Conservation (phyloP, 2,329 filamentous ascomycete species). For the Colletotrichum gloeosporioides region DNA sequence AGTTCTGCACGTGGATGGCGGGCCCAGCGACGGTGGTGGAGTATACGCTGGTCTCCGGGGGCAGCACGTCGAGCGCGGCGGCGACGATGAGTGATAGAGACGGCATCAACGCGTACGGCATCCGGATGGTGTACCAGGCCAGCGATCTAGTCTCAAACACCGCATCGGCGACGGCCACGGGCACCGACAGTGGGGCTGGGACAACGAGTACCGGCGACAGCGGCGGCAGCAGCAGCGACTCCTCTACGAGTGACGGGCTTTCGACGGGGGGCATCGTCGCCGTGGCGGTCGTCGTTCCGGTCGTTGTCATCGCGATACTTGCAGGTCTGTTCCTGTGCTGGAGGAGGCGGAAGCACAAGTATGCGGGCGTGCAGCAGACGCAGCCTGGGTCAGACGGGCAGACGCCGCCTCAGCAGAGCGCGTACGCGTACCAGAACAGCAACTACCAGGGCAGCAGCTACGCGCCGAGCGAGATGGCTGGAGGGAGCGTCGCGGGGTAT, state of each 20-base stretch:
- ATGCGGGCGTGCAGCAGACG: slow-evolving; percentile 11
- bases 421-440: not conserved
- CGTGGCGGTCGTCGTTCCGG: not conserved
- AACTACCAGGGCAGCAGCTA: not conserved
- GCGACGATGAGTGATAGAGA: slow-evolving; percentile 16
- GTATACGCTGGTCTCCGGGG: slow-evolving; percentile 19
- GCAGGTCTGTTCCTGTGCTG: slow-evolving; percentile 10
- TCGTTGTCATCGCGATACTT: slow-evolving; percentile 4
- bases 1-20: slow-evolving; percentile 29
- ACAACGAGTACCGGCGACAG: not conserved
- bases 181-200: not conserved
- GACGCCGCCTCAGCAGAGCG: not conserved
- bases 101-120: slow-evolving; percentile 28
- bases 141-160: slow-evolving; percentile 20
- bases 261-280: not conserved
- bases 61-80: slow-evolving; percentile 6
- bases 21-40: slow-evolving; percentile 15
- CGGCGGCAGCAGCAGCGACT: not conserved
- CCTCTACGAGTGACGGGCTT: not conserved
- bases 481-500: not conserved
- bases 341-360: slow-evolving; percentile 4
- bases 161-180: not conserved
- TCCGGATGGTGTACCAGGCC: slow-evolving; percentile 30
- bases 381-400: not conserved
- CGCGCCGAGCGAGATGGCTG: slow-evolving; percentile 3